Evolutionary conservation across 2,329 filamentous ascomycete genomes (phyloP).

Genomic region (Aspergillus pseudonomiae): DNA sequence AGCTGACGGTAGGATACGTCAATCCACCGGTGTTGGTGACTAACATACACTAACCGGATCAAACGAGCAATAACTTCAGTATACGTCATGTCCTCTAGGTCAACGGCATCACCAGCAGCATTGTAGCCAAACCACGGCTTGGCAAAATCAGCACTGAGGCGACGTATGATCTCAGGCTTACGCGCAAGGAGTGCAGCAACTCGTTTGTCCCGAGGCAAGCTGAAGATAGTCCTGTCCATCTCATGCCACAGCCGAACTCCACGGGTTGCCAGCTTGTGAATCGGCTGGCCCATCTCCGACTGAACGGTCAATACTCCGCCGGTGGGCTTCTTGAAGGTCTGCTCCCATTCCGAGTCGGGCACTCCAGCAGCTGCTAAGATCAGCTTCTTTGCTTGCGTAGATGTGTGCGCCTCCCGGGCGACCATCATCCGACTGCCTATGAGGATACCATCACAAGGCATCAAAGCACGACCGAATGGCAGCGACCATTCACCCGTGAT

Average conservation of each 20-base stretch:
- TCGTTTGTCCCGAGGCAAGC: conserved; percentile 36
- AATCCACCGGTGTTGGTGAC: conserved; percentile 85
- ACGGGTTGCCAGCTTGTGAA: conserved; percentile 45
- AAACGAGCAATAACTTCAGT: conserved; percentile 78
- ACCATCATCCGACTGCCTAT: conserved; percentile 96
- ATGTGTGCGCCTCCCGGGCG: conserved; percentile 87
- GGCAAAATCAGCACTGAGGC: conserved; percentile 89
- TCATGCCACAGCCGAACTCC: conserved; percentile 43
- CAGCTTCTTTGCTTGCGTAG: conserved; percentile 77
- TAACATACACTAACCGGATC: conserved; percentile 83
- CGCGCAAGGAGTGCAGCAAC: conserved; percentile 69
- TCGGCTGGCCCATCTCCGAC: conserved; percentile 48
- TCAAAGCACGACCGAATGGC: conserved; percentile 82
- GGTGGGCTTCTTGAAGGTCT: conserved; percentile 82
- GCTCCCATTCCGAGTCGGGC: conserved; percentile 79
- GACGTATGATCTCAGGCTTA: conserved; percentile 87
- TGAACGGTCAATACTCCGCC: conserved; percentile 92
- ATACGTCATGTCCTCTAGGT: conserved; percentile 93
- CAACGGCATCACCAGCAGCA: conserved; percentile 72
- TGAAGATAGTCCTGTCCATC: conserved; percentile 34
- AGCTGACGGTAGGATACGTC: conserved; percentile 76
- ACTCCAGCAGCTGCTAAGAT: conserved; percentile 81
- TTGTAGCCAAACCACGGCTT: conserved; percentile 94
- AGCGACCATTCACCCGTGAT: conserved; percentile 85
- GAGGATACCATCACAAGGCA: conserved; percentile 91